phyloP scores from a whole-genome alignment of 2,329 filamentous ascomycete species.

The Sporothrix pseudoabietina region DNA sequence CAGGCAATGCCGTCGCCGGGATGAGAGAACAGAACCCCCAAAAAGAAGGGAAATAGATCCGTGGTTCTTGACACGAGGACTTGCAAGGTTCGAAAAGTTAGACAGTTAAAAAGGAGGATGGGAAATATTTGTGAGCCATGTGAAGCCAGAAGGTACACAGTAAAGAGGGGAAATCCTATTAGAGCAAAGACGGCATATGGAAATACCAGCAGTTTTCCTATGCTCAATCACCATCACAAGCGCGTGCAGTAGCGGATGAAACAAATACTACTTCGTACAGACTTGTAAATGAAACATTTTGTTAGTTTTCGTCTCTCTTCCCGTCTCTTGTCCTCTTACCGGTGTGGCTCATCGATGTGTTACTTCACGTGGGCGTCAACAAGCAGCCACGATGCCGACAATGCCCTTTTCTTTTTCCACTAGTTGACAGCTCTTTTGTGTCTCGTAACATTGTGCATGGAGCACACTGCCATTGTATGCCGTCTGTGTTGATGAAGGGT shows the following conservation, averaged over 20 bases:
- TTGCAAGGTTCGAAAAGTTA: not conserved
- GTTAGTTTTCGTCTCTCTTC: not conserved
- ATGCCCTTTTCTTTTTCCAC: not conserved
- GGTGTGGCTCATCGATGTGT: not conserved
- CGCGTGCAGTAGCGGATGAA: slow-evolving; percentile 17
- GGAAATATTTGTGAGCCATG: not conserved
- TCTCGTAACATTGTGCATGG: not conserved
- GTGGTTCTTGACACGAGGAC: not conserved
- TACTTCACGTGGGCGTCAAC: slow-evolving; percentile 7
- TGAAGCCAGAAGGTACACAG: not conserved
- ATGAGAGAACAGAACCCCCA: too few relatives aligned
- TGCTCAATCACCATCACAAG: not conserved
- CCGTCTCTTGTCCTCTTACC: not conserved
- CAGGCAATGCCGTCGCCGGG: not conserved
- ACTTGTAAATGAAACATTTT: not conserved
- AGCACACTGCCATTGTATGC: slow-evolving; percentile 1
- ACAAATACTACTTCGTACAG: not conserved
- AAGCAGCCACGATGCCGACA: not conserved
- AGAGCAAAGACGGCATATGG: not conserved
- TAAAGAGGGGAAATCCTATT: not conserved
- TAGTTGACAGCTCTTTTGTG: not conserved
- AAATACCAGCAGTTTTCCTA: not conserved
- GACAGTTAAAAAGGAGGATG: not conserved
- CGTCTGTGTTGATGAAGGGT: not conserved
- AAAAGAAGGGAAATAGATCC: not conserved